These are phyloP conservation scores for Suillus cothurnatus DNA, from an alignment of 768 basidiomycete species.

Conservation along the genomic window DNA sequence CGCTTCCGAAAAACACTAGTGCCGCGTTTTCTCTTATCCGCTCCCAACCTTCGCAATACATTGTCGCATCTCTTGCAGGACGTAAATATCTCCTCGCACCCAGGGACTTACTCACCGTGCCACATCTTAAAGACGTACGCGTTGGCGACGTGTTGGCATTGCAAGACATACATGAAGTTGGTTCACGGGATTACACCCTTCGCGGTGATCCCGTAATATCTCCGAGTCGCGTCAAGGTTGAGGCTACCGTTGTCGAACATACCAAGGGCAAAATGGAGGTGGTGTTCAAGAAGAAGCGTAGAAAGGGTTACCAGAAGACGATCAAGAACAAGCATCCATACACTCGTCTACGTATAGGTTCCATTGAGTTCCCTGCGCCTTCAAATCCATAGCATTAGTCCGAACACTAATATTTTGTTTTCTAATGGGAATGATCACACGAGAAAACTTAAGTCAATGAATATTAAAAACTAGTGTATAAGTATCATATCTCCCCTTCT, in stretches of 20 bases:
- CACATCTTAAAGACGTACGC: slow-evolving; percentile 79
- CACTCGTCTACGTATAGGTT: slow-evolving; percentile 91
- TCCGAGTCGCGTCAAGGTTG: slow-evolving; percentile 63
- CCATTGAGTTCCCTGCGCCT: slow-evolving; percentile 56
- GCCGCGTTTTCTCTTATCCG: slow-evolving; percentile 80
- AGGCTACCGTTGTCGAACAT: slow-evolving; percentile 95
- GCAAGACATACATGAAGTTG: slow-evolving; percentile 89
- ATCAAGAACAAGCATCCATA: slow-evolving; percentile 93
- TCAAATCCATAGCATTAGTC: slow-evolving; percentile 30
- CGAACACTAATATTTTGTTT: background rate
- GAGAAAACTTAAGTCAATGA: background rate
- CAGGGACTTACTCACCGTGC: slow-evolving; percentile 91
- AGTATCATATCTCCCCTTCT: slow-evolving; percentile 78
- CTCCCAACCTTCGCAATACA: slow-evolving; percentile 91
- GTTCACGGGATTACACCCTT: slow-evolving; percentile 92
- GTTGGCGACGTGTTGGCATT: slow-evolving; percentile 86
- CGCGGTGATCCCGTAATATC: slow-evolving; percentile 77
- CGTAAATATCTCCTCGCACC: slow-evolving; percentile 89
- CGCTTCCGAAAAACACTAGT: slow-evolving; percentile 43
- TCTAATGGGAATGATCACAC: background rate
- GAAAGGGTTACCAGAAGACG: slow-evolving; percentile 97
- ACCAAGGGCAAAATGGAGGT: slow-evolving; percentile 93
- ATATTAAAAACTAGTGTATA: background rate
- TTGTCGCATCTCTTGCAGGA: slow-evolving; percentile 86
- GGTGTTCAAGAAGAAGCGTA: slow-evolving; percentile 95